Conservation (phyloP, 192 early-diverging fungal species). For the Backusella morwellensis region DNA sequence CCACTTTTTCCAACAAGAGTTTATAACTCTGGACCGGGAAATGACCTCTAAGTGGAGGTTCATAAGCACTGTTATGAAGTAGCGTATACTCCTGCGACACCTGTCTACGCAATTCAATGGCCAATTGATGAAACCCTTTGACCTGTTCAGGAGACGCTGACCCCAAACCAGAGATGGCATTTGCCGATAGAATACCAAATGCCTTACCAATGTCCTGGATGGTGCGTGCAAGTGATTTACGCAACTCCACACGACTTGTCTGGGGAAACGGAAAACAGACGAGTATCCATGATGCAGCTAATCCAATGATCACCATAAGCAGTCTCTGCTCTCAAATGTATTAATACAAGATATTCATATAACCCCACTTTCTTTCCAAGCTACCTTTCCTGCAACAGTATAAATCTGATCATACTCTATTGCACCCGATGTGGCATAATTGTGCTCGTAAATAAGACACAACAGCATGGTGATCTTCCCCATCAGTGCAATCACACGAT, state of each 20-base stretch:
- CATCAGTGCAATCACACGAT: constrained; percentile 13
- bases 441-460: constrained; percentile 24
- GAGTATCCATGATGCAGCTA: constrained; percentile 29
- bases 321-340: constrained; percentile 12
- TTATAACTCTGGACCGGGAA: constrained; percentile 32
- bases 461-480: constrained; percentile 20
- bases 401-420: constrained; percentile 12
- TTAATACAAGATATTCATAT: background rate
- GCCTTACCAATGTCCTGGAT: constrained; percentile 30
- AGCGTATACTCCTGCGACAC: constrained; percentile 29
- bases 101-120: constrained; percentile 24
- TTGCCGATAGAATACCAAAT: constrained; percentile 21
- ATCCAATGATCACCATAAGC: constrained; percentile 27
- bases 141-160: background rate
- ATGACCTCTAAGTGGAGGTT: constrained; percentile 38
- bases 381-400: constrained; percentile 33
- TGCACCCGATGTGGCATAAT: background rate
- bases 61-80: constrained; percentile 28
- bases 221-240: constrained; percentile 32
- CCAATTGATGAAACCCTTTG: constrained; percentile 26
- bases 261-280: constrained; percentile 27
- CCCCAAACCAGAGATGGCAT: background rate
- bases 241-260: constrained; percentile 34
- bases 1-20: constrained; percentile 25
- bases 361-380: background rate